phyloP scores from a whole-genome alignment of 805 yeast species.

The Metschnikowia lochheadii region DNA sequence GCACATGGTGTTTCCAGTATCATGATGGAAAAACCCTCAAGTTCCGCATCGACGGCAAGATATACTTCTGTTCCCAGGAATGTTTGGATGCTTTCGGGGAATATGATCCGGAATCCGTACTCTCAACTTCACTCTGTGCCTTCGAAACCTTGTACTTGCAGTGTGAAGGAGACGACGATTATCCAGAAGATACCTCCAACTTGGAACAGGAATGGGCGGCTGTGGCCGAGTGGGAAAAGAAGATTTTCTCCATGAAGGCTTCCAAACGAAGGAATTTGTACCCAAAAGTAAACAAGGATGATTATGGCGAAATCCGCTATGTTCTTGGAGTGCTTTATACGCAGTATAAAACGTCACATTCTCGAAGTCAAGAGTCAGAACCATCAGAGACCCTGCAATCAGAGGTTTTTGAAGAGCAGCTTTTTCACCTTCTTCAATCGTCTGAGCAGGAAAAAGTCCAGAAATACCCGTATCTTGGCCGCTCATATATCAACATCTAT shows the following conservation, averaged over 20 bases:
- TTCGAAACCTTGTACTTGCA: constrained; percentile 31
- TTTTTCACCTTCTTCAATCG: constrained; percentile 46
- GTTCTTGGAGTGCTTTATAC: constrained; percentile 26
- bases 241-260: constrained; percentile 28
- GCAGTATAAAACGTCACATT: constrained; percentile 10
- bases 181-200: constrained; percentile 5
- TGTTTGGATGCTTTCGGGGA: constrained; percentile 38
- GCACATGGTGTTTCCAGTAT: constrained; percentile 51
- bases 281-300: constrained; percentile 49
- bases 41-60: constrained; percentile 25
- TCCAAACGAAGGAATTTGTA: constrained; percentile 27
- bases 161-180: constrained; percentile 22
- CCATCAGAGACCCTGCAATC: neutral
- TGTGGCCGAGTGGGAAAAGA: constrained; percentile 35
- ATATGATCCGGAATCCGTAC: constrained; percentile 34
- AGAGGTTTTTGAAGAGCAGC: constrained; percentile 3
- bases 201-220: constrained; percentile 35
- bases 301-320: constrained; percentile 49
- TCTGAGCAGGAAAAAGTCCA: constrained; percentile 46
- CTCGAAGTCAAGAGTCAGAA: neutral
- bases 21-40: constrained; percentile 46
- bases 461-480: constrained; percentile 44
- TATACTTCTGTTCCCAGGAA: constrained; percentile 49
- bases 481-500: constrained; percentile 45
- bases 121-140: constrained; percentile 32